phyloP scores from a whole-genome alignment of 129 eudicot genomes.

The Ambrosia trifida region DNA sequence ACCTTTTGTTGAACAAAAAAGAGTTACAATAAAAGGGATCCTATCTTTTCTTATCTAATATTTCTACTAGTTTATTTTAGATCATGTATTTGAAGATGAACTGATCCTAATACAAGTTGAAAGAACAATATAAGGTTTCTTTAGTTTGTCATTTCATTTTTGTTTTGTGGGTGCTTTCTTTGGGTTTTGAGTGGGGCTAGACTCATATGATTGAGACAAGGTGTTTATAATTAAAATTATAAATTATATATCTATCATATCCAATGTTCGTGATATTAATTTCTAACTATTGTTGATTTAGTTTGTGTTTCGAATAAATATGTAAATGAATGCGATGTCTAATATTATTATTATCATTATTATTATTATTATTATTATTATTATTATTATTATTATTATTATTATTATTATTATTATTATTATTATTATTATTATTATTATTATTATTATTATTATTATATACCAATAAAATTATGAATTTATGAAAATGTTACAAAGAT shows the following conservation, averaged over 20 bases:
- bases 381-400: too few species aligned
- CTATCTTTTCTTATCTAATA: background rate
- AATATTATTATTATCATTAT: too few species aligned
- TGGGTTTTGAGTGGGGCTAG: background rate
- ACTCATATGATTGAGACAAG: background rate
- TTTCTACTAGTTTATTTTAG: background rate
- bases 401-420: too few species aligned
- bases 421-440: too few species aligned
- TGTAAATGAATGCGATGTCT: background rate
- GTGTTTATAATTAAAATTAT: background rate
- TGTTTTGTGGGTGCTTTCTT: background rate
- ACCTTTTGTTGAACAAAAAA: background rate
- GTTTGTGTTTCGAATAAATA: background rate
- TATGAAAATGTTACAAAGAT: background rate
- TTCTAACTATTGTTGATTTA: too few species aligned
- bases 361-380: too few species aligned
- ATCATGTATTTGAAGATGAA: constrained; percentile 2
- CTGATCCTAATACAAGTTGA: background rate
- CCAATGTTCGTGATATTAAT: background rate
- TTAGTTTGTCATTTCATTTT: background rate
- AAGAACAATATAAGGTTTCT: background rate
- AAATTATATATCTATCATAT: too few species aligned
- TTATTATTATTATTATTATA: too few species aligned
- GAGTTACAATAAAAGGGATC: background rate
- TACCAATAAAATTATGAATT: too few species aligned